Percentiles rank a stretch among this genome's conserved stretches.
These are phyloP conservation scores for Pythium brachiatum DNA, from an alignment of 352 stramenopile genomes.

Conservation along the genomic window DNA sequence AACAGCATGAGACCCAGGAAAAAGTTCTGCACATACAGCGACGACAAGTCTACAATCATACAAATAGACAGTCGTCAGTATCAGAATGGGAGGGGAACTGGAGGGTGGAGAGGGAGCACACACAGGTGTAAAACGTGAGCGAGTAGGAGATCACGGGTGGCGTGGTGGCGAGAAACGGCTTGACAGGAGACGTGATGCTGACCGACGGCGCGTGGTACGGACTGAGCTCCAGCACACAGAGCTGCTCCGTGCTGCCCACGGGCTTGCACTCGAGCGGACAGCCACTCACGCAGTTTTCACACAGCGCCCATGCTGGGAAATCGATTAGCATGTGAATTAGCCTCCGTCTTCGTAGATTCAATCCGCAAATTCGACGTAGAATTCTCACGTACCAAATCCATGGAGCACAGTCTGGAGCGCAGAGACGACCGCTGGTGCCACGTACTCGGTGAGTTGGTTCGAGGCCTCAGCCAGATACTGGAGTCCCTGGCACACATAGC, in stretches of 20 bases:
- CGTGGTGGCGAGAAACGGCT: conserved; percentile 55
- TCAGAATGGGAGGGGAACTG: not conserved
- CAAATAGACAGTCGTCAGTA: conserved; percentile 6
- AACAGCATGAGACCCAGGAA: conserved; percentile 66
- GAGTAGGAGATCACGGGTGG: conserved; percentile 46
- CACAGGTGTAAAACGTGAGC: conserved; percentile 70
- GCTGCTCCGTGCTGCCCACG: conserved; percentile 22
- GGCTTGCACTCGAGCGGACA: conserved; percentile 55
- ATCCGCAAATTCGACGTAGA: too few species aligned
- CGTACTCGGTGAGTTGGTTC: conserved; percentile 38
- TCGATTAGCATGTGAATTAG: conserved; percentile 3
- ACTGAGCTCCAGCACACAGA: conserved; percentile 63
- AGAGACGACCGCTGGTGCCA: conserved; percentile 38
- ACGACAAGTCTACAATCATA: conserved; percentile 48
- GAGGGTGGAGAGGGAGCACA: conserved; percentile 11
- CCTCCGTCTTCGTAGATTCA: not conserved
- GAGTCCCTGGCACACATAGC: conserved; percentile 51
- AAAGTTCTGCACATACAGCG: conserved; percentile 74
- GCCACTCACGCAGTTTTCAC: conserved; percentile 68
- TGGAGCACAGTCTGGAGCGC: conserved; percentile 45
- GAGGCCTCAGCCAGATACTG: conserved; percentile 40
- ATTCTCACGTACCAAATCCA: conserved; percentile 22
- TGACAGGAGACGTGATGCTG: conserved; percentile 47
- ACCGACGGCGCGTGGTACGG: conserved; percentile 80
- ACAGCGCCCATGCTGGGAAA: conserved; percentile 51